Percentiles rank a stretch among this genome's conserved stretches.
These are phyloP conservation scores for Trypanosoma boissoni DNA, from an alignment of 208 protist species.

Conservation along the genomic window DNA sequence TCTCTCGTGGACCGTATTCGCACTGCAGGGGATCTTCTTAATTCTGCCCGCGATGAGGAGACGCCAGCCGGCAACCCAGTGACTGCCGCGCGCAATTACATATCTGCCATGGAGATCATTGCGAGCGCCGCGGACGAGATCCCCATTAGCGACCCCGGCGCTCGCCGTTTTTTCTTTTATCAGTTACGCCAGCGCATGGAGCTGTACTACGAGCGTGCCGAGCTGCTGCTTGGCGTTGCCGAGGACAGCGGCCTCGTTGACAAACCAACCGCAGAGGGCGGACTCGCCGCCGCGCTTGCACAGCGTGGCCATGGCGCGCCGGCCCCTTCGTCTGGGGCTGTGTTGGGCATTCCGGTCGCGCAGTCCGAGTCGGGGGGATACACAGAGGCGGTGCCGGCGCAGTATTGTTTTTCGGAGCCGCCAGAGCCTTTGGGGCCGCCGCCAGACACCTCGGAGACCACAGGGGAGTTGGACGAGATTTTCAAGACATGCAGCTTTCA, in stretches of 20 bases:
- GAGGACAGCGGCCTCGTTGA: slow-evolving; percentile 53
- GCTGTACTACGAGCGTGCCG: slow-evolving; percentile 66
- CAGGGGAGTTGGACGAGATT: not conserved
- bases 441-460: not conserved
- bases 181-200: slow-evolving; percentile 58
- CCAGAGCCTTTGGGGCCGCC: slow-evolving; percentile 1
- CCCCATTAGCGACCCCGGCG: slow-evolving; percentile 33
- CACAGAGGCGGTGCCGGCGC: slow-evolving; percentile 22
- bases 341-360: slow-evolving; percentile 55
- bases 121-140: slow-evolving; percentile 30
- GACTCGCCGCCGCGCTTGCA: slow-evolving; percentile 4
- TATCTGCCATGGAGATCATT: slow-evolving; percentile 78
- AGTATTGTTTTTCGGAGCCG: slow-evolving; percentile 33
- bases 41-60: slow-evolving; percentile 62
- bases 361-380: not conserved
- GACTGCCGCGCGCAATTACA: slow-evolving; percentile 57
- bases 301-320: slow-evolving; percentile 13
- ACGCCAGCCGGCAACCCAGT: slow-evolving; percentile 73
- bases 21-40: slow-evolving; percentile 45
- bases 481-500: not conserved
- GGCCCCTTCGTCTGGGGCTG: slow-evolving; percentile 25
- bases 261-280: slow-evolving; percentile 36
- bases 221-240: slow-evolving; percentile 64
- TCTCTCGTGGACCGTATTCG: slow-evolving; percentile 29
- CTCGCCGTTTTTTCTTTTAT: slow-evolving; percentile 66